phyloP scores from a whole-genome alignment of 257 asterid species.

The Galeopsis tetrahit region DNA sequence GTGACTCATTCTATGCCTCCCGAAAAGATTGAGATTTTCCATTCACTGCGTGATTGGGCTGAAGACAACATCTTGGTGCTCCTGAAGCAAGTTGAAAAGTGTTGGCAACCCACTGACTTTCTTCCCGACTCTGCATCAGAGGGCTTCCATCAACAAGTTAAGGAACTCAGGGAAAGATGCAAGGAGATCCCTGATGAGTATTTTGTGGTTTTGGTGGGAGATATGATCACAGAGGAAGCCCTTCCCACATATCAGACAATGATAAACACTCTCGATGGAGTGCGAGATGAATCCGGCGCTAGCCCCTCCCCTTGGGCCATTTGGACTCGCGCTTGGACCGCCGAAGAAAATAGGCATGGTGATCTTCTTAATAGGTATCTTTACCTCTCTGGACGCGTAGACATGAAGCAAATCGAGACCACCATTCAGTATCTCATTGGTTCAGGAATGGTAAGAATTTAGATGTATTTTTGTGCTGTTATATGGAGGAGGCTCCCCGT shows the following conservation, averaged over 20 bases:
- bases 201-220: conserved; percentile 73
- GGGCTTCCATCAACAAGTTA: conserved; percentile 76
- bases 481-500: too few species aligned
- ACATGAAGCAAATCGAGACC: conserved; percentile 66
- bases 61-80: conserved; percentile 59
- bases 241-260: conserved; percentile 86
- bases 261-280: conserved; percentile 78
- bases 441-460: conserved; percentile 49
- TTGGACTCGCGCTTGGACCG: conserved; percentile 84
- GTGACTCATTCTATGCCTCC: conserved; percentile 72
- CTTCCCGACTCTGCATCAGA: conserved; percentile 75
- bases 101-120: conserved; percentile 77
- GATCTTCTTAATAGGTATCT: conserved; percentile 71
- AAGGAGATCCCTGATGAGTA: conserved; percentile 74
- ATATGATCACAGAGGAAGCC: conserved; percentile 80
- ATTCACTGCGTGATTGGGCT: conserved; percentile 68
- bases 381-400: conserved; percentile 72
- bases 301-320: conserved; percentile 75
- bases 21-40: conserved; percentile 66
- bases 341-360: conserved; percentile 82
- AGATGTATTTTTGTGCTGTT: too few species aligned
- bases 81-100: conserved; percentile 68
- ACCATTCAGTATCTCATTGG: conserved; percentile 68
- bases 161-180: conserved; percentile 71
- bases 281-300: conserved; percentile 81